Evolutionary conservation across 2,329 filamentous ascomycete species (phyloP), one percentile per base, ranked within the genome.

Genomic region (Volutella citrinella): DNA sequence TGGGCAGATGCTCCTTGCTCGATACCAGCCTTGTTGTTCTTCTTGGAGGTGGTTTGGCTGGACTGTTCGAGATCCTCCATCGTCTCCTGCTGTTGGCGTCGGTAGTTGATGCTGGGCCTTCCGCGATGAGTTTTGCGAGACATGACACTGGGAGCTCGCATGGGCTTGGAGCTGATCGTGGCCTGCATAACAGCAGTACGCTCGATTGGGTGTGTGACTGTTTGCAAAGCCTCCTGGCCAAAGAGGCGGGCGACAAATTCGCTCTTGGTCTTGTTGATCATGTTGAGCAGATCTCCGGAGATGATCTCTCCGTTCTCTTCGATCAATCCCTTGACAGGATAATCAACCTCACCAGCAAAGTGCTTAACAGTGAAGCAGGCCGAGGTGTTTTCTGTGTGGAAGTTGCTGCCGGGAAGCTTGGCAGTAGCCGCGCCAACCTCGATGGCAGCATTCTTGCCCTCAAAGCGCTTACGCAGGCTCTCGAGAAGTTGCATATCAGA

Each of bases 221-320:
- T 95, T 58, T 94, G 87, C 24, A 98, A 67, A 10, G 87, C 91
- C 55, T 96, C 90, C 61, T 97, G 93, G n/a, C 90, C 91, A 52
- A 98, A 97, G 3, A 98, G 78, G 30, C 90, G 85, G 19, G 83
- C 73, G 12, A 98, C 81, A 50, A 98, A 98, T 24, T 87, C 78
- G 58, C 86, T 95, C 64, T 87, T 90, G 38, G 88, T 91, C 5
- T 81, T 81, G 52, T 84, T 87, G 64, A 98, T 84, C 51, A 98
- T 75, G 63, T 95, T 96, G 74, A 98, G 88, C 51, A 98, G 69
- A 61, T 98, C 93, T 17, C 89, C 91, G 5, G 90, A 95, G 44
- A 98, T 93, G 43, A 95, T 80, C 59, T 98, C 93, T 33, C 90
- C 88, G 48, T 98, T 98, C 64, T 95, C 90, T 61, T 98, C 93